Evolutionary conservation across 192 early-diverging fungal genomes (phyloP).

Genomic region (Dimargaris xerosporica): DNA sequence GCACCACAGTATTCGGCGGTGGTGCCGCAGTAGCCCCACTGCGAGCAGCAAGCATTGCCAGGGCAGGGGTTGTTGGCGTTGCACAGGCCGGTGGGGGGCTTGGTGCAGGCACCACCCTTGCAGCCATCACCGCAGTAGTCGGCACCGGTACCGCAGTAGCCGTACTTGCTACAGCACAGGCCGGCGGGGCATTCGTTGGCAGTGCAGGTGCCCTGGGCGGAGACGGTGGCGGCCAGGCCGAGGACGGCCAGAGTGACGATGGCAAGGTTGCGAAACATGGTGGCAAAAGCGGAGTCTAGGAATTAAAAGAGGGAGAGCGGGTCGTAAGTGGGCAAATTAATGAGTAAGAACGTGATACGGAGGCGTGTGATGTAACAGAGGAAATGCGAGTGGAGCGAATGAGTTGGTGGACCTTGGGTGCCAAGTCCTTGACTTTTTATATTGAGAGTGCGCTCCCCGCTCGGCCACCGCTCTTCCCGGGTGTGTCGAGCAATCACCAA

Average conservation of each 20-base stretch:
- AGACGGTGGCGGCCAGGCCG: background rate
- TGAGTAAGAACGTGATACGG: background rate
- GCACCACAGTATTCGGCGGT: background rate
- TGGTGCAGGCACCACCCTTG: background rate
- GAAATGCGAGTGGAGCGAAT: background rate
- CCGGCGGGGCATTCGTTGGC: background rate
- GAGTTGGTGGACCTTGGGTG: background rate
- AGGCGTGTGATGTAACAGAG: background rate
- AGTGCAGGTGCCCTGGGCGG: background rate
- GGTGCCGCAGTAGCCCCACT: background rate
- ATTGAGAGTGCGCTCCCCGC: no score
- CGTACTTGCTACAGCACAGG: no score
- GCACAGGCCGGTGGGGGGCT: background rate
- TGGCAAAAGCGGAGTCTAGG: no score
- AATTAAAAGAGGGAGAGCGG: background rate
- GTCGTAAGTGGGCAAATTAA: background rate
- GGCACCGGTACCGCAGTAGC: conserved; percentile 4
- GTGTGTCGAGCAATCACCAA: no score
- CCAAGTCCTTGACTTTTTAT: background rate
- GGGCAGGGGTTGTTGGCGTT: background rate
- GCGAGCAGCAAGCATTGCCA: background rate
- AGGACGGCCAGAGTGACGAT: background rate
- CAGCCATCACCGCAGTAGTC: conserved; percentile 2
- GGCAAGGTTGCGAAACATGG: background rate
- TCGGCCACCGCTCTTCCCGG: no score